Evolutionary conservation across 345 rosid genomes (phyloP), one percentile per base, ranked within the genome.

Genomic region (Citrus cavaleriei): DNA sequence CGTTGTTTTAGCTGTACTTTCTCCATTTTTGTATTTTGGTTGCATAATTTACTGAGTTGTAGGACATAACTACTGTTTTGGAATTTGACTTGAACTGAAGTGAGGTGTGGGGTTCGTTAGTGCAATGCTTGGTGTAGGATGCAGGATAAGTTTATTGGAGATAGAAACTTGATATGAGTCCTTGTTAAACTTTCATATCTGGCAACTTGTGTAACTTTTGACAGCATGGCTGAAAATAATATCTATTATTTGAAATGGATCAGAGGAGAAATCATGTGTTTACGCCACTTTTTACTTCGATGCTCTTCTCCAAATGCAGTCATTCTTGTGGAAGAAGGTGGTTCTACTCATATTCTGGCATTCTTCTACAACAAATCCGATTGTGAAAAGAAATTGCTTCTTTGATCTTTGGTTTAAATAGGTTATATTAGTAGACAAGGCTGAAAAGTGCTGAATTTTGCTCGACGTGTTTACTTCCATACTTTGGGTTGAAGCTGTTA

Each of bases 1-100:
- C 42, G 58, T 70, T 66, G 6, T 28, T 21, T 32, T 58, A 63
- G 68, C 60, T 70, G 54, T 68, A 46, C 68, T 71, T 81, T 7
- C 22, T 22, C 37, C 30, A 61, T 13, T 58, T 61, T 71, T 32
- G 10, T 28, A 35, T 35, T 64, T 38, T 22, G 63, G 76, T 8
- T 59, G 55, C 35, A 6, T 73, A 38, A 24, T 58, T 72, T 65
- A 37, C 54, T 13, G 24, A 59, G 19, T 73, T 21, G 16, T 72
- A 21, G 75, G 76, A 59, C 38, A 37, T 40, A 62, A 42, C 28
- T 10, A 4, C 38, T 62, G 46, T 46, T 49, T 72, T 72, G 75
- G 13, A 28, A 55, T 55, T 70, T 34, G 64, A 72, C 21, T 22
- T 24, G 10, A 14, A 70, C 7, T 57, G 35, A 69, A 68, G 38